Evolutionary conservation across 1,284 basidiomycete genomes (phyloP).

Genomic region (Austroboletus novae-zelandiae): DNA sequence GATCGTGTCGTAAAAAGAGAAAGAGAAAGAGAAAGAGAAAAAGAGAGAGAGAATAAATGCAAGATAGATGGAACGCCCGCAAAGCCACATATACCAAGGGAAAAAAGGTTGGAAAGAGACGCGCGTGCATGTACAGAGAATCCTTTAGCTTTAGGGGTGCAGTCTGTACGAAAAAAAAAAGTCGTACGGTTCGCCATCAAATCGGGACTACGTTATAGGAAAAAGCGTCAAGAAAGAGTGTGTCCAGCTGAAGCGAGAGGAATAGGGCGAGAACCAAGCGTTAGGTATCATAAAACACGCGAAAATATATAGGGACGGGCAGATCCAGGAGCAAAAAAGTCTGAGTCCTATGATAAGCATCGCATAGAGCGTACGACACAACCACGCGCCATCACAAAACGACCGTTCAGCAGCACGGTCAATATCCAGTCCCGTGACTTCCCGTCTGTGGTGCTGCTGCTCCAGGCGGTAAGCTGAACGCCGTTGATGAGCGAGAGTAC

Average conservation of each 20-base stretch:
- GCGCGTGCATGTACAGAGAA: background rate
- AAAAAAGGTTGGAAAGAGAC: background rate
- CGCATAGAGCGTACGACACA: constrained; percentile 5
- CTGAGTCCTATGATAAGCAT: constrained; percentile 16
- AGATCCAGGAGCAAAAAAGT: constrained; percentile 6
- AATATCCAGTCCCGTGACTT: constrained; percentile 20
- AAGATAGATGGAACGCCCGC: background rate
- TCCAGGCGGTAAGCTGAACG: constrained; percentile 63
- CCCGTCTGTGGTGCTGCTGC: constrained; percentile 64
- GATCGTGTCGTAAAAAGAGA: background rate
- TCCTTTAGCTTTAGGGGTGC: background rate
- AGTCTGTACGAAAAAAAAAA: no score
- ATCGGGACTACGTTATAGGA: background rate
- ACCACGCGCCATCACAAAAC: background rate
- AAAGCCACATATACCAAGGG: background rate
- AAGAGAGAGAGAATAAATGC: background rate
- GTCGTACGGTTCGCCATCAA: background rate
- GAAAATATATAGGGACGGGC: background rate
- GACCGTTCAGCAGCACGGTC: background rate
- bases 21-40: background rate
- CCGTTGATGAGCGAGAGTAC: constrained; percentile 62
- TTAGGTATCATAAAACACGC: constrained; percentile 15
- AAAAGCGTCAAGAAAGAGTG: background rate
- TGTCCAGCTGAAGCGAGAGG: constrained; percentile 6
- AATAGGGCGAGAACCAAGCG: background rate